These are phyloP conservation scores for Termitomyces sp. DNA, from an alignment of 768 basidiomycete species.

Conservation along the genomic window DNA sequence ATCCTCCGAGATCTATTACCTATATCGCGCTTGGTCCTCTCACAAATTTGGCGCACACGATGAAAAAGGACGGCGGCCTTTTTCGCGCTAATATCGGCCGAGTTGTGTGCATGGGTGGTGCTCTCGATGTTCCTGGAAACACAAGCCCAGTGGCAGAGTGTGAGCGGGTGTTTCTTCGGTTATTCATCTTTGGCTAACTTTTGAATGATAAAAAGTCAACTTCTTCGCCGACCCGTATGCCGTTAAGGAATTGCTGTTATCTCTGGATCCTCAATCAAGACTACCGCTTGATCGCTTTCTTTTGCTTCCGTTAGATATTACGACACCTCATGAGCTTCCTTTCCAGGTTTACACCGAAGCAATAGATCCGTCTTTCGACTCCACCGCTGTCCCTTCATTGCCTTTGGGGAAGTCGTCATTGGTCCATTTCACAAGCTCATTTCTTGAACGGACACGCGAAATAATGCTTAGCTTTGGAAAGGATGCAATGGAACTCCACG, in stretches of 20 bases:
- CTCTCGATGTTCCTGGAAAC: slow-evolving; percentile 89
- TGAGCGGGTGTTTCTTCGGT: slow-evolving; percentile 29
- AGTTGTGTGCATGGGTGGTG: slow-evolving; percentile 92
- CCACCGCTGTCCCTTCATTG: slow-evolving; percentile 44
- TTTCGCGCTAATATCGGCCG: slow-evolving; percentile 61
- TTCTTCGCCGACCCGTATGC: slow-evolving; percentile 88
- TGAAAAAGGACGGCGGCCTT: slow-evolving; percentile 49
- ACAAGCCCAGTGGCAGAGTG: slow-evolving; percentile 81
- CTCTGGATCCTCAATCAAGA: slow-evolving; percentile 31
- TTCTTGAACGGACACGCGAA: slow-evolving; percentile 70
- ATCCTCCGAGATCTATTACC: slow-evolving; percentile 52
- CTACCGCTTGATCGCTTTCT: slow-evolving; percentile 66
- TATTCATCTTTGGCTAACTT: slow-evolving; percentile 1
- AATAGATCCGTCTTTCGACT: slow-evolving; percentile 62
- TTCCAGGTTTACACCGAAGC: slow-evolving; percentile 56
- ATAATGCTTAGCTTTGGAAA: slow-evolving; percentile 79
- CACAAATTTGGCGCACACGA: slow-evolving; percentile 72
- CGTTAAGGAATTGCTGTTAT: slow-evolving; percentile 61
- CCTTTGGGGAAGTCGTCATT: slow-evolving; percentile 51
- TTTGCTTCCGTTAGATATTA: slow-evolving; percentile 78
- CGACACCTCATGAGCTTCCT: slow-evolving; percentile 73
- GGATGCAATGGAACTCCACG: slow-evolving; percentile 88
- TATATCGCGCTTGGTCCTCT: slow-evolving; percentile 76
- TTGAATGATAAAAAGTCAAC: slow-evolving; percentile 49
- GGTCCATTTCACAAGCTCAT: slow-evolving; percentile 73